Percentiles rank a stretch among this genome's conserved stretches.
Conservation (phyloP, 768 basidiomycete genomes). For the Cystofilobasidium capitatum region DNA sequence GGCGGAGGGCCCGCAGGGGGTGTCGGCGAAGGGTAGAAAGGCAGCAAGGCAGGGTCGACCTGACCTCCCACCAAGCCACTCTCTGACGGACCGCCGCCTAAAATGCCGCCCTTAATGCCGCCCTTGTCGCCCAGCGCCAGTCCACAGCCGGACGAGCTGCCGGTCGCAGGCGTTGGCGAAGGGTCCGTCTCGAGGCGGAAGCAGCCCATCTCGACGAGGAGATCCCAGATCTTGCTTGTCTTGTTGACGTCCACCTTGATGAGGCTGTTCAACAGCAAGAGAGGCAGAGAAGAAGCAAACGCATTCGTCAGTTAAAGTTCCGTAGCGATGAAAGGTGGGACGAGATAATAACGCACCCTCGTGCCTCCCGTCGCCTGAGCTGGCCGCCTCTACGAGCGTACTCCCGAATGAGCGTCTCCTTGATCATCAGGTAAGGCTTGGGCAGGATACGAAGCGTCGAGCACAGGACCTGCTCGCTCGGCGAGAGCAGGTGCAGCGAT, state of each 20-base stretch:
- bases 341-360: conserved; percentile 29
- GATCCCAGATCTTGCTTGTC: conserved; percentile 85
- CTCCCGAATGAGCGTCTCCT: conserved; percentile 87
- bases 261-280: conserved; percentile 48
- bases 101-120: no score
- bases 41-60: neutral
- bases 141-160: neutral
- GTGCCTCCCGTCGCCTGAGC: conserved; percentile 74
- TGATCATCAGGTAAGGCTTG: conserved; percentile 89
- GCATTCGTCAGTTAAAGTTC: neutral
- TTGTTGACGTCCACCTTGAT: conserved; percentile 92
- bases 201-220: conserved; percentile 54
- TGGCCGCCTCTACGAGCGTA: conserved; percentile 82
- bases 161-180: neutral
- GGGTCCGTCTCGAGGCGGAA: neutral
- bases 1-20: neutral
- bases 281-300: neutral
- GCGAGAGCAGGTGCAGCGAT: conserved; percentile 77
- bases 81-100: no score
- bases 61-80: neutral
- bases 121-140: neutral
- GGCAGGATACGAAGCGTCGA: conserved; percentile 82
- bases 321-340: neutral
- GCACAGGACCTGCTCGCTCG: conserved; percentile 78
- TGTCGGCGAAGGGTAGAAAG: neutral